Conservation (phyloP, 2,329 filamentous ascomycete genomes). For the Onygenales sp. region DNA sequence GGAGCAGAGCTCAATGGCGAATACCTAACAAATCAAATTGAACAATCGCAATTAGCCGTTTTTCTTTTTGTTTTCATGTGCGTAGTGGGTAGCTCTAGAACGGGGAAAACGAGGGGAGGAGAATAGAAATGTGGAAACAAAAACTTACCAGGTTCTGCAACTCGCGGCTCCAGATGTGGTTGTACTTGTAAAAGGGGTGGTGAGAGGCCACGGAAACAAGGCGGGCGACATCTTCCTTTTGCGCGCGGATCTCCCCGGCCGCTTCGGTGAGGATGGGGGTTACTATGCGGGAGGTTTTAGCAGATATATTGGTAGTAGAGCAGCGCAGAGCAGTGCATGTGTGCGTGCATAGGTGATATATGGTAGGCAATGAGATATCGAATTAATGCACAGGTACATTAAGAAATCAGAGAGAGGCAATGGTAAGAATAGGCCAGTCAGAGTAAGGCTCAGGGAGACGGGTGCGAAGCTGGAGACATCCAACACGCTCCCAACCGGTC, state of each 20-base stretch:
- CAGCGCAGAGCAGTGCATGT: background rate
- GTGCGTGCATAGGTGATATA: background rate
- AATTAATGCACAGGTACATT: too few species aligned
- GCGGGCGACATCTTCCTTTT: constrained; percentile 60
- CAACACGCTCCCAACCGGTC: too few species aligned
- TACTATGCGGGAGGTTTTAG: constrained; percentile 40
- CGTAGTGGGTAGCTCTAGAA: background rate
- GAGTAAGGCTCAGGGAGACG: too few species aligned
- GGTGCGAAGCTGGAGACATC: too few species aligned
- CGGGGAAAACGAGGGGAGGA: background rate
- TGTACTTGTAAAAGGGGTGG: constrained; percentile 98
- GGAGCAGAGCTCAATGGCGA: constrained; percentile 51
- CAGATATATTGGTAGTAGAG: background rate
- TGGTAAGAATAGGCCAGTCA: too few species aligned
- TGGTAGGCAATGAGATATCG: too few species aligned
- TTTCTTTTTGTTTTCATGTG: background rate
- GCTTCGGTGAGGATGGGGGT: constrained; percentile 59
- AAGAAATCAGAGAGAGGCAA: too few species aligned
- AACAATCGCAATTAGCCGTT: background rate
- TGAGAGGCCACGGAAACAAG: constrained; percentile 66
- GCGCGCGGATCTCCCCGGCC: constrained; percentile 58
- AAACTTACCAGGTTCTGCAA: constrained; percentile 66
- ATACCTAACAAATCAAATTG: constrained; percentile 34
- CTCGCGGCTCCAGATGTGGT: constrained; percentile 72
- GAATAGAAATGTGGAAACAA: constrained; percentile 36